Percentiles rank a stretch among this genome's conserved stretches.
Conservation (phyloP, 257 asterid genomes). For the Solanum lignicaule region DNA sequence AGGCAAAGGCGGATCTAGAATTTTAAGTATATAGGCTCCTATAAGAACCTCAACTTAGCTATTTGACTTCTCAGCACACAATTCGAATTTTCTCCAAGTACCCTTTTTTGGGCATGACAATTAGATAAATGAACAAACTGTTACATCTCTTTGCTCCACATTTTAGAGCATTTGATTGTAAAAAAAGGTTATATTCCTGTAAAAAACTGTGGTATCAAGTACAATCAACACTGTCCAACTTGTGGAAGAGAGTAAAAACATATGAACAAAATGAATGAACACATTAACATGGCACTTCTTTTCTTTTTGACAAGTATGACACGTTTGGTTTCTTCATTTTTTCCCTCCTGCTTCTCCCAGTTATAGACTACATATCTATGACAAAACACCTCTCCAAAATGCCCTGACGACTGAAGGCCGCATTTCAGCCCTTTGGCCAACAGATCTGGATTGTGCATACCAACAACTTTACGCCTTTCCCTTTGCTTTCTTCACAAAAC, state of each 20-base stretch:
- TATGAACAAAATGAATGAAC: slow-evolving; percentile 47
- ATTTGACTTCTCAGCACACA: not conserved
- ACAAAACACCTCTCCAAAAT: not conserved
- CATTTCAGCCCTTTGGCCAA: slow-evolving; percentile 14
- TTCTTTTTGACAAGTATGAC: not conserved
- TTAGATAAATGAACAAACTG: not conserved
- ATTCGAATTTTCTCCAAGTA: not conserved
- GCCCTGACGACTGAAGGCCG: not conserved
- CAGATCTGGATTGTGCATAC: slow-evolving; percentile 7
- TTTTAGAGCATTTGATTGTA: not conserved
- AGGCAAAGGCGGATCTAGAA: not conserved
- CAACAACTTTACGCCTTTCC: slow-evolving; percentile 32
- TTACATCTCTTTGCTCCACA: not conserved
- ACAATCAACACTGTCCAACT: not conserved
- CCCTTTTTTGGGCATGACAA: not conserved
- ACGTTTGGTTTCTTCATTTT: not conserved
- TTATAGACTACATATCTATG: not conserved
- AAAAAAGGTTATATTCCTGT: not conserved
- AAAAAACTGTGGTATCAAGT: not conserved
- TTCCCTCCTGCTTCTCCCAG: not conserved
- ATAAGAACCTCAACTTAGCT: not conserved
- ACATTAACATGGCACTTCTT: slow-evolving; percentile 11
- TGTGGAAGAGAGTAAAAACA: slow-evolving; percentile 19
- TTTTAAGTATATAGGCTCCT: not conserved
- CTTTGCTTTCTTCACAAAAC: slow-evolving; percentile 10